phyloP scores from a whole-genome alignment of 257 asterid species.

The Solanum sitiens region DNA sequence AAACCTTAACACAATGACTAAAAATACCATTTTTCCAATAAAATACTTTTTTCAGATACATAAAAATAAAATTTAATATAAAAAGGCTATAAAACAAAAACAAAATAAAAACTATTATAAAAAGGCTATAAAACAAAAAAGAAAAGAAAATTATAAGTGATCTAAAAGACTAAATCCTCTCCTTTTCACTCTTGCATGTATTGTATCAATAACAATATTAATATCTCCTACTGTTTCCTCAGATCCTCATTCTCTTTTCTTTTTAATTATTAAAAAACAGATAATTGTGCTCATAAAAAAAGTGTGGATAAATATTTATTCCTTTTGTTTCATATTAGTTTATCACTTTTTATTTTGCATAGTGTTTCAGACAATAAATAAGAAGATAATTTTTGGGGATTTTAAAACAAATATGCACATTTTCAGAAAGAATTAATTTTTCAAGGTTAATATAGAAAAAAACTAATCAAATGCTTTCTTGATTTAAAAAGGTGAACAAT shows the following conservation, averaged over 20 bases:
- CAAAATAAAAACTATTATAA: not conserved
- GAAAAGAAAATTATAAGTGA: not conserved
- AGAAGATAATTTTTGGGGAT: accelerated
- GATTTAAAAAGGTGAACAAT: not conserved
- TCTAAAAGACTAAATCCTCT: not conserved
- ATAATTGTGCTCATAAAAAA: not conserved
- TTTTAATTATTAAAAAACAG: too few relatives aligned
- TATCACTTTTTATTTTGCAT: not conserved
- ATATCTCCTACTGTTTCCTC: constrained; percentile 8
- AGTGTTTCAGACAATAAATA: not conserved
- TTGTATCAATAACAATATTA: not conserved
- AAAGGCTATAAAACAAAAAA: not conserved
- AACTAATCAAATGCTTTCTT: too few relatives aligned
- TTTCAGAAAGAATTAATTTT: not conserved
- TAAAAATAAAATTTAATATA: not conserved
- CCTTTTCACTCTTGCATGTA: not conserved
- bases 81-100: not conserved
- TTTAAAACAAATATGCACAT: too few relatives aligned
- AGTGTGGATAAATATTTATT: not conserved
- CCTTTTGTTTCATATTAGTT: accelerated
- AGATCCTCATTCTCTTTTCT: not conserved
- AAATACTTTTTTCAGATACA: not conserved
- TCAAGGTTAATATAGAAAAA: not conserved
- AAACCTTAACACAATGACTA: too few relatives aligned
- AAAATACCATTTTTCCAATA: too few relatives aligned